These are phyloP conservation scores for Alternaria metachromatica DNA, from an alignment of 2,329 filamentous ascomycete species.

Conservation along the genomic window DNA sequence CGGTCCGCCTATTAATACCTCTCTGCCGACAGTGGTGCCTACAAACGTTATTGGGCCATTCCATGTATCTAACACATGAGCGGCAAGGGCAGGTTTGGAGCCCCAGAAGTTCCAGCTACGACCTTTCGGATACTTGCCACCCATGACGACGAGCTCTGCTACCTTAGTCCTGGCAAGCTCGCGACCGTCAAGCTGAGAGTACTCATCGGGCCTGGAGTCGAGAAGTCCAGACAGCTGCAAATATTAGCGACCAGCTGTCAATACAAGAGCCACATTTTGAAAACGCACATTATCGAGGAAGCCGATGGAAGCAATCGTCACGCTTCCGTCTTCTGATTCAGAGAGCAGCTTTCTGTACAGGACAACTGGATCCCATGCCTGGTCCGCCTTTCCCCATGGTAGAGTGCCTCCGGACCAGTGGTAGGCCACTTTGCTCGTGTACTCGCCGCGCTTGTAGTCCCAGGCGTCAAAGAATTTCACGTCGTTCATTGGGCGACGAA, in stretches of 20 bases:
- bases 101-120: not conserved
- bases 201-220: not conserved
- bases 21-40: not conserved
- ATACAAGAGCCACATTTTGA: not conserved
- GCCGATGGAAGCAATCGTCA: not conserved
- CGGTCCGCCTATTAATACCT: not conserved
- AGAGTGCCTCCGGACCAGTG: not conserved
- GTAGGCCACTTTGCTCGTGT: conserved; percentile 2
- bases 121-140: not conserved
- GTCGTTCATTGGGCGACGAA: not conserved
- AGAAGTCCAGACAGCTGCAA: not conserved
- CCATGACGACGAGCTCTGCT: not conserved
- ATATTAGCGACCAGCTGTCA: not conserved
- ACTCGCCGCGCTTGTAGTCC: not conserved
- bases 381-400: not conserved
- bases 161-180: not conserved
- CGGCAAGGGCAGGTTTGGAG: not conserved
- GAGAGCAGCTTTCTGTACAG: not conserved
- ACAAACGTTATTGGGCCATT: not conserved
- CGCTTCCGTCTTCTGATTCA: not conserved
- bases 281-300: not conserved
- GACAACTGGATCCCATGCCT: not conserved
- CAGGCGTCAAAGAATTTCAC: not conserved
- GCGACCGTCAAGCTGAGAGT: not conserved
- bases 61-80: not conserved